phyloP scores from a whole-genome alignment of 352 stramenopile species.

The Phytophthora litchii region DNA sequence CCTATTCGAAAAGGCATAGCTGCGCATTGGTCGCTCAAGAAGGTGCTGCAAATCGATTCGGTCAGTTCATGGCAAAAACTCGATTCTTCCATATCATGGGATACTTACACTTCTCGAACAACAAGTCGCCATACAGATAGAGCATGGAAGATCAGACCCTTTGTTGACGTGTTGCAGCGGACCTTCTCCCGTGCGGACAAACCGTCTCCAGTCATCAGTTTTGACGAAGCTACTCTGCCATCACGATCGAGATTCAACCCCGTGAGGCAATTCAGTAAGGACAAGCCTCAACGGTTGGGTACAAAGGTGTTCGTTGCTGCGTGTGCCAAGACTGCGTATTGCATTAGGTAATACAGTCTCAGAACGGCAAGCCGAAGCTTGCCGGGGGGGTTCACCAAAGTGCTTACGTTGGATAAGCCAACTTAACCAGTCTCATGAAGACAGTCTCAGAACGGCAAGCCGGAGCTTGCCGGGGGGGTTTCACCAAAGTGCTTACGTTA shows the following conservation, averaged over 20 bases:
- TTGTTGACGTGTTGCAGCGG: not conserved
- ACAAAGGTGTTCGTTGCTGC: not conserved
- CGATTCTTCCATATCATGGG: slow-evolving; percentile 7
- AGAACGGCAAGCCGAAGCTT: not conserved
- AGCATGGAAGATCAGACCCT: not conserved
- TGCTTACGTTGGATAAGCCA: not conserved
- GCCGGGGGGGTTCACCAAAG: not conserved
- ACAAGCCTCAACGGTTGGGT: not conserved
- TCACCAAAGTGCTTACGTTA: not conserved
- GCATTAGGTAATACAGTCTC: not conserved
- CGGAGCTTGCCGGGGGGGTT: not conserved
- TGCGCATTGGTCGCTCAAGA: not conserved
- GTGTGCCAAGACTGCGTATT: not conserved
- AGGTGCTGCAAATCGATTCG: slow-evolving; percentile 4
- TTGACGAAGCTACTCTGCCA: not conserved
- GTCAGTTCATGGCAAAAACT: slow-evolving; percentile 4
- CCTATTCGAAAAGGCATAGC: not conserved
- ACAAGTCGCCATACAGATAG: slow-evolving; percentile 2
- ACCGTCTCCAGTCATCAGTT: not conserved
- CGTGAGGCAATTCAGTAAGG: not conserved
- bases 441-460: not conserved
- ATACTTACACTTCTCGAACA: slow-evolving; percentile 2
- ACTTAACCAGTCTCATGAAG: no score
- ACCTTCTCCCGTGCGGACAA: not conserved
- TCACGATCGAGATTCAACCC: slow-evolving; percentile 1